A percentile compares a stretch with the other conserved stretches of the same genome.
Evolutionary conservation across 805 yeast species (phyloP).

Genomic region (Candida corydali): DNA sequence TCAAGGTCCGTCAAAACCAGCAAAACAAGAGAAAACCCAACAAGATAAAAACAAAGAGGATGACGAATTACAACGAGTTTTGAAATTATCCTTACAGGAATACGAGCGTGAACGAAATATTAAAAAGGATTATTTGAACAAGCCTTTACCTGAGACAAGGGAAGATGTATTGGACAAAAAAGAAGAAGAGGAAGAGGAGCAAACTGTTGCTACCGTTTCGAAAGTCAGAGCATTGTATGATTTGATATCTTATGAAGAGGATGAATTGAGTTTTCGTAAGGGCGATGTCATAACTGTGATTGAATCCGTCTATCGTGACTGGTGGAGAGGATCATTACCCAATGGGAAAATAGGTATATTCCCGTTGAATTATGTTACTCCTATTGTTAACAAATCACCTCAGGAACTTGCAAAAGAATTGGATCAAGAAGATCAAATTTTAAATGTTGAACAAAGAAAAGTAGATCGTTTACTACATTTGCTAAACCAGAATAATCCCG

Average conservation of each 20-base stretch:
- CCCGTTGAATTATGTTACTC: slow-evolving; percentile 88
- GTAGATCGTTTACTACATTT: slow-evolving; percentile 68
- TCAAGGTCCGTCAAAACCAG: slow-evolving; percentile 53
- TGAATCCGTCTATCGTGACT: slow-evolving; percentile 84
- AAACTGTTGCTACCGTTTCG: slow-evolving; percentile 44
- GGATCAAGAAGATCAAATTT: slow-evolving; percentile 48
- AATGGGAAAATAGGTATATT: slow-evolving; percentile 81
- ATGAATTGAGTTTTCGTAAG: slow-evolving; percentile 79
- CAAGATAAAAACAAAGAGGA: slow-evolving; percentile 62
- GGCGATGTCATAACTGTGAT: slow-evolving; percentile 87
- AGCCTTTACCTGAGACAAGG: slow-evolving; percentile 32
- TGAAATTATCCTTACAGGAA: slow-evolving; percentile 70
- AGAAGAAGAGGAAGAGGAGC: slow-evolving; percentile 15
- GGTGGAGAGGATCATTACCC: slow-evolving; percentile 88
- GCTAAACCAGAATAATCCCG: slow-evolving; percentile 24
- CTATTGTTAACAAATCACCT: slow-evolving; percentile 61
- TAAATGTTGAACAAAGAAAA: slow-evolving; percentile 47
- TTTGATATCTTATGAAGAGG: slow-evolving; percentile 71
- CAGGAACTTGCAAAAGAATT: slow-evolving; percentile 52
- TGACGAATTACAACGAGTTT: slow-evolving; percentile 70
- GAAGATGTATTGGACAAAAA: slow-evolving; percentile 5
- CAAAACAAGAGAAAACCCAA: slow-evolving; percentile 44
- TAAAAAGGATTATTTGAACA: slow-evolving; percentile 21
- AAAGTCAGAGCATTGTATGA: slow-evolving; percentile 86
- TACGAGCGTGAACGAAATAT: slow-evolving; percentile 38